Percentiles rank a stretch among this genome's conserved stretches.
These are phyloP conservation scores for Hevea brasiliensis DNA, from an alignment of 345 rosid species.

Conservation along the genomic window DNA sequence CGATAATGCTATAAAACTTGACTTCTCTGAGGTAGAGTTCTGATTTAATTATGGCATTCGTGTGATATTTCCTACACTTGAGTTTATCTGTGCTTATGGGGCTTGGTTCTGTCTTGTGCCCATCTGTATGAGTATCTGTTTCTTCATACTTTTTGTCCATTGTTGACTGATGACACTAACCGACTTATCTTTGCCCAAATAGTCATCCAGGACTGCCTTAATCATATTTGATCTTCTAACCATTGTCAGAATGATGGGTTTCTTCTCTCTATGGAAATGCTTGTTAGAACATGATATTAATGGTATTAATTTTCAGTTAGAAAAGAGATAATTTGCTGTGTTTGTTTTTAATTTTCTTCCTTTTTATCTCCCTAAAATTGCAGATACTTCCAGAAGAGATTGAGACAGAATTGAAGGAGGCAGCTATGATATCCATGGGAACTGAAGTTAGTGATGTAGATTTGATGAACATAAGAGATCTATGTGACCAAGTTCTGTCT, in stretches of 20 bases:
- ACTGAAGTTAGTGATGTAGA: slow-evolving; percentile 86
- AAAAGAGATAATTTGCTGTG: neutral
- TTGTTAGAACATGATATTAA: too few species aligned
- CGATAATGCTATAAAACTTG: slow-evolving; percentile 74
- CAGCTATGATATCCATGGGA: too few species aligned
- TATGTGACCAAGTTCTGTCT: slow-evolving; percentile 82
- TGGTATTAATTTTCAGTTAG: neutral
- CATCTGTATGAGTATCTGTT: neutral
- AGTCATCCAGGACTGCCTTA: neutral
- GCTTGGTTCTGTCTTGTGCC: neutral
- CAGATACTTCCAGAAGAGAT: slow-evolving; percentile 71
- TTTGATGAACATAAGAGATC: slow-evolving; percentile 67
- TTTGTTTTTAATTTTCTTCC: too few species aligned
- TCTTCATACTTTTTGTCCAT: neutral
- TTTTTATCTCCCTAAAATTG: neutral
- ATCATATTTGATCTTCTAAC: neutral
- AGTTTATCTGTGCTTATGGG: neutral
- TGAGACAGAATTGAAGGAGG: slow-evolving; percentile 78
- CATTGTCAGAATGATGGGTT: neutral
- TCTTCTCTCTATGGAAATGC: neutral
- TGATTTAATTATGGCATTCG: neutral
- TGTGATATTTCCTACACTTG: neutral
- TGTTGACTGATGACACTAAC: neutral
- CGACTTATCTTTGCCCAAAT: neutral
- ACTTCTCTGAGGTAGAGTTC: slow-evolving; percentile 66